These are phyloP conservation scores for Sarocladium oryzae DNA, from an alignment of 2,329 filamentous ascomycete genomes.

Conservation along the genomic window DNA sequence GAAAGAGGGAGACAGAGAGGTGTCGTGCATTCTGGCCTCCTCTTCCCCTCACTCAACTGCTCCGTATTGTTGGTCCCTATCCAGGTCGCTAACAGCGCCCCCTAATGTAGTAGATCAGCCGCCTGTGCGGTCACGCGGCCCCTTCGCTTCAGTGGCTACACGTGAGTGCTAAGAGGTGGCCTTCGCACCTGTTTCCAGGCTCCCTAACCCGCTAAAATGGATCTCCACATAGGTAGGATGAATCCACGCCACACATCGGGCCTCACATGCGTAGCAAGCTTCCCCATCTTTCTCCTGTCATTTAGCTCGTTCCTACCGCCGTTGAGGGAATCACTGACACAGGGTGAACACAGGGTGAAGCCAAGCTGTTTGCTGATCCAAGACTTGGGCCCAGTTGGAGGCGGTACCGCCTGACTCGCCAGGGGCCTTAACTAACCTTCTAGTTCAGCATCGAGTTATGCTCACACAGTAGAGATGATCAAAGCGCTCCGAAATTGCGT, in stretches of 20 bases:
- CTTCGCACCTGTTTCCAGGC: neutral
- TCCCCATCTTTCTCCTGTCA: neutral
- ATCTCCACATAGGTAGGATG: conserved; percentile 1
- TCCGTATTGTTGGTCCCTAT: neutral
- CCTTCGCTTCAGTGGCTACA: neutral
- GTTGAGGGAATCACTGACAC: neutral
- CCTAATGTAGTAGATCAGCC: neutral
- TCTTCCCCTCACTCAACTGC: neutral
- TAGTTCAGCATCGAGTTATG: too few relatives aligned
- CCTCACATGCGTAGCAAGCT: neutral
- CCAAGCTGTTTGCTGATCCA: neutral
- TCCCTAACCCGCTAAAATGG: too few relatives aligned
- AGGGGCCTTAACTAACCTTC: neutral
- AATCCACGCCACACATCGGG: neutral
- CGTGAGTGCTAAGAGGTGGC: neutral
- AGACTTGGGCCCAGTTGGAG: neutral
- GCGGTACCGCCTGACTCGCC: neutral
- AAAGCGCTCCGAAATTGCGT: too few relatives aligned
- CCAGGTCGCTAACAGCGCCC: neutral
- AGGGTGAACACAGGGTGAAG: conserved; percentile 1
- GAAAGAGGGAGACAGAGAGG: neutral
- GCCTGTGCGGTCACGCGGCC: conserved; percentile 3
- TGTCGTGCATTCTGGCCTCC: conserved; percentile 7
- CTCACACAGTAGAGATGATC: too few relatives aligned
- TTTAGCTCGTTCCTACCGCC: too few relatives aligned